Percentiles rank a stretch among this genome's conserved stretches.
These are phyloP conservation scores for Alternaria sp. DNA, from an alignment of 2,329 filamentous ascomycete genomes.

Conservation along the genomic window DNA sequence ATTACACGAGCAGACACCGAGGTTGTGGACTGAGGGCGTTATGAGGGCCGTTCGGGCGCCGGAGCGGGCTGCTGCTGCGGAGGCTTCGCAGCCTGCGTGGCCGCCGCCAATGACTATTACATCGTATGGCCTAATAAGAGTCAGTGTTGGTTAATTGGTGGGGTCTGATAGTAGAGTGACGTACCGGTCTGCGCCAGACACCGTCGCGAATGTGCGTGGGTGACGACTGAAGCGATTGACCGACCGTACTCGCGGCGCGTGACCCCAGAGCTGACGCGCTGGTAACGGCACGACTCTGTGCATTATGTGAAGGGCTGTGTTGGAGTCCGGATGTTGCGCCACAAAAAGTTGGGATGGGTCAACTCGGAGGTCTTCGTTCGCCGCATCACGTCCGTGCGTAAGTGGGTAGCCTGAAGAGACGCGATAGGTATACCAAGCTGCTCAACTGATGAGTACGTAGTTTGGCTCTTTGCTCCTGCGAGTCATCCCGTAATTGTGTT, in stretches of 20 bases:
- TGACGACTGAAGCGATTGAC: constrained; percentile 41
- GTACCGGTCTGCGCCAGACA: constrained; percentile 47
- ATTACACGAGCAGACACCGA: constrained; percentile 96
- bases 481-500: background rate
- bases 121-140: constrained; percentile 71
- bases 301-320: constrained; percentile 25
- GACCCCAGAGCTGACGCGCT: constrained; percentile 54
- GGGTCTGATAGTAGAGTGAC: background rate
- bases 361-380: constrained; percentile 22
- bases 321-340: background rate
- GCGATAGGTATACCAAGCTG: background rate
- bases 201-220: constrained; percentile 53
- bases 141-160: constrained; percentile 19
- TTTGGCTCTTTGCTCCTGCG: background rate
- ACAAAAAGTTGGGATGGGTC: constrained; percentile 18
- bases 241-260: constrained; percentile 56
- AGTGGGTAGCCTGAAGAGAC: background rate
- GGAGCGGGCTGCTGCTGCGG: constrained; percentile 84
- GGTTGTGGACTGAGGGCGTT: constrained; percentile 85
- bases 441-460: background rate
- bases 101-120: constrained; percentile 95
- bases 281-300: constrained; percentile 34
- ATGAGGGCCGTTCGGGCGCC: constrained; percentile 89
- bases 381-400: constrained; percentile 18
- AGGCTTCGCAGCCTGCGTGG: constrained; percentile 94